phyloP scores from a whole-genome alignment of 2,329 filamentous ascomycete genomes.

The Penicillium thymicola region DNA sequence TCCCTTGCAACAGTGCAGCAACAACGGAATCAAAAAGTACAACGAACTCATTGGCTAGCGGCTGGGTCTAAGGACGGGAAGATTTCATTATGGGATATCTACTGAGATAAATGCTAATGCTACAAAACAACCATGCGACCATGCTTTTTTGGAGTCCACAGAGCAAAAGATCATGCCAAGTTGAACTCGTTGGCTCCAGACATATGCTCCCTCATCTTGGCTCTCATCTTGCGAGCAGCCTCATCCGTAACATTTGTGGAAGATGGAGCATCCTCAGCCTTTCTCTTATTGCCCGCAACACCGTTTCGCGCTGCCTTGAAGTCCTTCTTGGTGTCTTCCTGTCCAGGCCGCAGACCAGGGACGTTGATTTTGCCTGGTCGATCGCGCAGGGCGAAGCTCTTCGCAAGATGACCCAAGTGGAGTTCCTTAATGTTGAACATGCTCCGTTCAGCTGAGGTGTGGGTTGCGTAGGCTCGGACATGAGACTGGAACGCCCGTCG shows the following conservation, averaged over 20 bases:
- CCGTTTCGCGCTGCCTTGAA: slow-evolving; percentile 45
- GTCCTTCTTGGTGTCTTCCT: slow-evolving; percentile 46
- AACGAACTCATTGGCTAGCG: slow-evolving; percentile 79
- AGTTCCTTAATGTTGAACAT: slow-evolving; percentile 91
- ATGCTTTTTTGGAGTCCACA: slow-evolving; percentile 4
- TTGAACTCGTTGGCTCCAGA: slow-evolving; percentile 57
- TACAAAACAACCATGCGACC: slow-evolving; percentile 27
- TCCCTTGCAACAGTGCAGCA: slow-evolving; percentile 56
- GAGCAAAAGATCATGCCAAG: slow-evolving; percentile 44
- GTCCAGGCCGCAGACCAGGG: slow-evolving; percentile 49
- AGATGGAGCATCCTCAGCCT: slow-evolving; percentile 27
- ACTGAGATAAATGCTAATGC: slow-evolving; percentile 49
- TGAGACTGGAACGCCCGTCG: slow-evolving; percentile 87
- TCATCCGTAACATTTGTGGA: slow-evolving; percentile 40
- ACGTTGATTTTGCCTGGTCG: slow-evolving; percentile 74
- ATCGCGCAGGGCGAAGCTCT: slow-evolving; percentile 87
- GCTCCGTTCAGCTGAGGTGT: slow-evolving; percentile 75
- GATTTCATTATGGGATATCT: slow-evolving; percentile 93
- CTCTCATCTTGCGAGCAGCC: slow-evolving; percentile 53
- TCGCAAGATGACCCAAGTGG: slow-evolving; percentile 89
- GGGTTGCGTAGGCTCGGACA: slow-evolving; percentile 90
- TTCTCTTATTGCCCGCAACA: slow-evolving; percentile 37
- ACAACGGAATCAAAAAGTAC: slow-evolving; percentile 61
- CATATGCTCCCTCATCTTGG: slow-evolving; percentile 52
- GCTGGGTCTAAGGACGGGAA: slow-evolving; percentile 93